These are phyloP conservation scores for Cytauxzoon felis DNA, from an alignment of 169 alveolate species.

Conservation along the genomic window DNA sequence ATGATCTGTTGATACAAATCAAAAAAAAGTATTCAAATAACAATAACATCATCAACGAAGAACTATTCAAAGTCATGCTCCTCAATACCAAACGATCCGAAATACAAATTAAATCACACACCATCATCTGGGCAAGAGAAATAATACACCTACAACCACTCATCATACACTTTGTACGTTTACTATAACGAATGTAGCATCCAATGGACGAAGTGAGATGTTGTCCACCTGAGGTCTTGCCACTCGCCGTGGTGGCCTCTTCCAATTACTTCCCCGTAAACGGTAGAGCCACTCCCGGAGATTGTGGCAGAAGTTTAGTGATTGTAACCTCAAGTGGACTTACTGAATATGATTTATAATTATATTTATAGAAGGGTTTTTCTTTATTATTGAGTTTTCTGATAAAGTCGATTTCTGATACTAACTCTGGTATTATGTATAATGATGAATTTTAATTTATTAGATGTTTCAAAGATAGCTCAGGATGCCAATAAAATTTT, in stretches of 20 bases:
- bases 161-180: slow-evolving; percentile 41
- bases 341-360: no score
- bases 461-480: slow-evolving; percentile 47
- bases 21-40: slow-evolving; percentile 26
- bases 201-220: no score
- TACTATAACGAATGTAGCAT: no score
- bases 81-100: slow-evolving; percentile 45
- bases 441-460: neutral
- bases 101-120: slow-evolving; percentile 15
- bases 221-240: no score
- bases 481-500: slow-evolving; percentile 50
- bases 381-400: slow-evolving; percentile 21
- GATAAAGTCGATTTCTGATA: slow-evolving; percentile 27
- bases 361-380: slow-evolving; percentile 21
- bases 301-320: no score
- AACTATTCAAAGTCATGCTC: slow-evolving; percentile 40
- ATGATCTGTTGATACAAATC: slow-evolving; percentile 39
- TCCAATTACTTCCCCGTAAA: no score
- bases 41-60: slow-evolving; percentile 32
- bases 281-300: no score
- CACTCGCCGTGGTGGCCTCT: no score
- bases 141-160: slow-evolving; percentile 52
- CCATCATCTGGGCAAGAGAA: slow-evolving; percentile 46
- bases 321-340: no score
- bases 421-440: neutral